Percentiles rank a stretch among this genome's conserved stretches.
Evolutionary conservation across 2,329 filamentous ascomycete genomes (phyloP).

Genomic region (Macroventuria anomochaeta): DNA sequence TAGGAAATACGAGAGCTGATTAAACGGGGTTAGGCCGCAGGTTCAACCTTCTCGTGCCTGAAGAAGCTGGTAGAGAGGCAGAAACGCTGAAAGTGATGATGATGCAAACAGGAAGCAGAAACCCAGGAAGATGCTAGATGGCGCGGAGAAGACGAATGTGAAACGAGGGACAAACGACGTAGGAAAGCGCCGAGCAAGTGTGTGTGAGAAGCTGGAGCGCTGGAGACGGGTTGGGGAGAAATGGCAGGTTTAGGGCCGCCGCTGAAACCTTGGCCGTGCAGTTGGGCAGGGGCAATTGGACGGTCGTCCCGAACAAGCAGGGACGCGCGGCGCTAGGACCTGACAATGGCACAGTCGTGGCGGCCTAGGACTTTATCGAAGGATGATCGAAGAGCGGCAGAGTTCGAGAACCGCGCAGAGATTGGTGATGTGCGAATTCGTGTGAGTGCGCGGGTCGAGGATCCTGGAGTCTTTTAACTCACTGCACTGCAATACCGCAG

Average conservation of each 20-base stretch:
- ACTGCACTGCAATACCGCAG: slow-evolving; percentile 8
- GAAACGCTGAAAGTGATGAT: slow-evolving; percentile 20
- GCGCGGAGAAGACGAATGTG: slow-evolving; percentile 32
- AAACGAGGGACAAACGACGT: slow-evolving; percentile 46
- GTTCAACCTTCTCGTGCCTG: slow-evolving; percentile 47
- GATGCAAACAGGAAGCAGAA: slow-evolving; percentile 20
- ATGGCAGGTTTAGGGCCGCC: slow-evolving; percentile 35
- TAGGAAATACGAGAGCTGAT: slow-evolving; percentile 27
- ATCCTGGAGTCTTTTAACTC: slow-evolving; percentile 8
- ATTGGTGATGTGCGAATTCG: slow-evolving; percentile 2
- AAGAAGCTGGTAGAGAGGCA: slow-evolving; percentile 17
- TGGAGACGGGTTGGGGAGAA: slow-evolving; percentile 24
- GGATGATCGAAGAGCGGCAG: slow-evolving; percentile 24
- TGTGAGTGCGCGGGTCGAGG: slow-evolving; percentile 3
- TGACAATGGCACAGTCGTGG: slow-evolving; percentile 19
- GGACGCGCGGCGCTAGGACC: slow-evolving; percentile 36
- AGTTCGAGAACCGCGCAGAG: slow-evolving; percentile 30
- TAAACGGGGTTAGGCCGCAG: slow-evolving; percentile 43
- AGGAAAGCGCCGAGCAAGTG: slow-evolving; percentile 22
- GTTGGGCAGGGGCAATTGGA: slow-evolving; percentile 30
- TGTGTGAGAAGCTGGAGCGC: slow-evolving; percentile 28
- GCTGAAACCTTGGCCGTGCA: slow-evolving; percentile 38
- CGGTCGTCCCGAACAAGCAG: slow-evolving; percentile 31
- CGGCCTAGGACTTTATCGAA: slow-evolving; percentile 18
- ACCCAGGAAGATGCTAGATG: slow-evolving; percentile 11